Conservation (phyloP, 2,329 filamentous ascomycete species). For the Alternaria conjuncta region DNA sequence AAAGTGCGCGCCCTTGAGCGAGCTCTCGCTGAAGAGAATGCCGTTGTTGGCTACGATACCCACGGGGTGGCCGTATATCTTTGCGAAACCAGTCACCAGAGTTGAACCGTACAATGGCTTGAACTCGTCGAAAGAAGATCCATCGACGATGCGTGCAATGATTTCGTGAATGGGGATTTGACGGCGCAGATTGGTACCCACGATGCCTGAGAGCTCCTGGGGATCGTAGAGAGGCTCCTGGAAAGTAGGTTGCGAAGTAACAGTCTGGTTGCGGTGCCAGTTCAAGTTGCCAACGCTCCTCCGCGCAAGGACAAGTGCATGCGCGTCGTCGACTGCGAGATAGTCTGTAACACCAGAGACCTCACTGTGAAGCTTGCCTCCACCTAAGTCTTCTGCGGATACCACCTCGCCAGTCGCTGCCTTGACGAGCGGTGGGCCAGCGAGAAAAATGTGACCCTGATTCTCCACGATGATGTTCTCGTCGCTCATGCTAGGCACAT, state of each 20-base stretch:
- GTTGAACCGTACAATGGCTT: constrained; percentile 90
- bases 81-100: constrained; percentile 86
- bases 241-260: constrained; percentile 54
- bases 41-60: constrained; percentile 97
- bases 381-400: constrained; percentile 87
- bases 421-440: constrained; percentile 92
- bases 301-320: constrained; percentile 84
- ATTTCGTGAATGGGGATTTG: constrained; percentile 88
- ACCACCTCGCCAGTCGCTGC: constrained; percentile 94
- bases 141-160: constrained; percentile 91
- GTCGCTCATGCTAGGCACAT: constrained; percentile 96
- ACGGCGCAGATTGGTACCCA: constrained; percentile 85
- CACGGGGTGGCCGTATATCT: constrained; percentile 87
- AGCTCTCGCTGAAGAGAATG: constrained; percentile 87
- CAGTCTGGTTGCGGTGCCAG: constrained; percentile 66
- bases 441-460: constrained; percentile 97
- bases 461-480: constrained; percentile 96
- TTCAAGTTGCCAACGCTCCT: constrained; percentile 88
- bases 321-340: constrained; percentile 90
- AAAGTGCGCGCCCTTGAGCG: constrained; percentile 95
- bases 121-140: constrained; percentile 89
- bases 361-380: constrained; percentile 86
- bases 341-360: constrained; percentile 95
- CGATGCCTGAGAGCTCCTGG: constrained; percentile 83
- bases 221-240: constrained; percentile 81